Percentiles rank a stretch among this genome's conserved stretches.
These are phyloP conservation scores for Filosporella fistucella DNA, from an alignment of 495 filamentous ascomycete species.

Conservation along the genomic window DNA sequence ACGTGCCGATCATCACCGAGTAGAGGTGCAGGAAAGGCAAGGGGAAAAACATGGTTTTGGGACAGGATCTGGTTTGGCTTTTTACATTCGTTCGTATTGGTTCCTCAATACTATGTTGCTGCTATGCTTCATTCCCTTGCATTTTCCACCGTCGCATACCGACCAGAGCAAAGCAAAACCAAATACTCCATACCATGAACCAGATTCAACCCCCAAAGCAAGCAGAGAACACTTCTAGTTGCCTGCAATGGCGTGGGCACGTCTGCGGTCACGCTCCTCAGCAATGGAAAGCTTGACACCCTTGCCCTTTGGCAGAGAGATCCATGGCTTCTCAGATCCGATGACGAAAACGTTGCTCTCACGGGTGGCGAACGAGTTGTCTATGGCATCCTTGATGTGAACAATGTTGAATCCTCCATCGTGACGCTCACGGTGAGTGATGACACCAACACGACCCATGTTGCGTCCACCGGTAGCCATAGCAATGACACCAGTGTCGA, in stretches of 20 bases:
- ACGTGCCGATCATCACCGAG: slow-evolving; percentile 10
- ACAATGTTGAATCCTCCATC: slow-evolving; percentile 99
- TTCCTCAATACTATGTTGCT: slow-evolving; percentile 13
- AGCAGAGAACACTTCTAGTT: slow-evolving; percentile 17
- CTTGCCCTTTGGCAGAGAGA: slow-evolving; percentile 98
- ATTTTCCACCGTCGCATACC: slow-evolving; percentile 4
- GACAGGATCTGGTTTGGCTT: slow-evolving; percentile 5
- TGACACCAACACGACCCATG: slow-evolving; percentile 99
- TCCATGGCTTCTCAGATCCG: slow-evolving; percentile 95
- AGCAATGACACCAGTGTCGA: slow-evolving; percentile 94
- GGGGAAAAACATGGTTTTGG: neutral
- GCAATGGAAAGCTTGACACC: slow-evolving; percentile 99
- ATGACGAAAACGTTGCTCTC: slow-evolving; percentile 99
- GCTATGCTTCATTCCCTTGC: slow-evolving; percentile 13
- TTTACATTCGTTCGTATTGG: slow-evolving; percentile 23
- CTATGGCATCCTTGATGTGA: slow-evolving; percentile 98
- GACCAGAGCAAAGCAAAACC: slow-evolving; percentile 19
- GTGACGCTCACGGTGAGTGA: slow-evolving; percentile 99
- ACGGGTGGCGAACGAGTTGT: slow-evolving; percentile 98
- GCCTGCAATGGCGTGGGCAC: slow-evolving; percentile 68
- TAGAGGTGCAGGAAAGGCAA: neutral
- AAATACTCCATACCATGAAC: slow-evolving; percentile 20
- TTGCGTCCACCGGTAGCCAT: slow-evolving; percentile 99
- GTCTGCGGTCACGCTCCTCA: slow-evolving; percentile 94
- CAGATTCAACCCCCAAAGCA: slow-evolving; percentile 11